These are phyloP conservation scores for Knufia fluminis DNA, from an alignment of 2,329 filamentous ascomycete species.

Conservation along the genomic window DNA sequence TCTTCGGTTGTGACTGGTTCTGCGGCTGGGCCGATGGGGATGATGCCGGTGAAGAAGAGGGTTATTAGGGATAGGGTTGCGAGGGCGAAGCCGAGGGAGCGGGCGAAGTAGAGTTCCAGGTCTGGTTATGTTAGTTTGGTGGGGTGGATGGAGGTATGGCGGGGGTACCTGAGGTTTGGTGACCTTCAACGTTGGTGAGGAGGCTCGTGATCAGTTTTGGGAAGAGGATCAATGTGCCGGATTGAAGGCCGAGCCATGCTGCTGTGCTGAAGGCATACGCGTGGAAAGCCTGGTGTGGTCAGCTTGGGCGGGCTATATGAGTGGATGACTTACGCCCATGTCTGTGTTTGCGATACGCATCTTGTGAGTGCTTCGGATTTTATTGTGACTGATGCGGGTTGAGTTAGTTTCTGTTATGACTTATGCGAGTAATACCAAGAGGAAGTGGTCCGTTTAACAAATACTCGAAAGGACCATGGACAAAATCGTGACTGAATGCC, in stretches of 20 bases:
- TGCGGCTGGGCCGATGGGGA: slow-evolving; percentile 51
- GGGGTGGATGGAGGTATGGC: background rate
- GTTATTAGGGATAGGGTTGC: slow-evolving; percentile 54
- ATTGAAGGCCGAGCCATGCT: slow-evolving; percentile 37
- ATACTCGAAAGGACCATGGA: background rate
- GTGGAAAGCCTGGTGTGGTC: slow-evolving; percentile 31
- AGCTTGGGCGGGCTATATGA: background rate
- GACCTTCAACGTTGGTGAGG: slow-evolving; percentile 46
- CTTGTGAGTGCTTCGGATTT: background rate
- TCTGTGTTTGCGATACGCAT: slow-evolving; percentile 8
- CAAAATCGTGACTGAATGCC: background rate
- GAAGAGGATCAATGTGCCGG: slow-evolving; percentile 47
- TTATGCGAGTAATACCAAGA: background rate
- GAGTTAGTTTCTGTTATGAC: no score
- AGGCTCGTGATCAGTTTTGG: slow-evolving; percentile 54
- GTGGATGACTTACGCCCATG: slow-evolving; percentile 4
- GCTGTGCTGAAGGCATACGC: slow-evolving; percentile 38
- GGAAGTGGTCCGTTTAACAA: background rate
- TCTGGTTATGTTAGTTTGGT: slow-evolving; percentile 29
- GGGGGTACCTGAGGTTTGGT: slow-evolving; percentile 44
- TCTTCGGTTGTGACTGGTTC: slow-evolving; percentile 35
- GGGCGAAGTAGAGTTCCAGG: slow-evolving; percentile 65
- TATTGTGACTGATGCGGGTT: no score
- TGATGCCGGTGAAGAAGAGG: slow-evolving; percentile 60
- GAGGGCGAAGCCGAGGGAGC: slow-evolving; percentile 59